Percentiles rank a stretch among this genome's conserved stretches.
These are phyloP conservation scores for Adansonia rubrostipa DNA, from an alignment of 441 rosid genomes.

Conservation along the genomic window DNA sequence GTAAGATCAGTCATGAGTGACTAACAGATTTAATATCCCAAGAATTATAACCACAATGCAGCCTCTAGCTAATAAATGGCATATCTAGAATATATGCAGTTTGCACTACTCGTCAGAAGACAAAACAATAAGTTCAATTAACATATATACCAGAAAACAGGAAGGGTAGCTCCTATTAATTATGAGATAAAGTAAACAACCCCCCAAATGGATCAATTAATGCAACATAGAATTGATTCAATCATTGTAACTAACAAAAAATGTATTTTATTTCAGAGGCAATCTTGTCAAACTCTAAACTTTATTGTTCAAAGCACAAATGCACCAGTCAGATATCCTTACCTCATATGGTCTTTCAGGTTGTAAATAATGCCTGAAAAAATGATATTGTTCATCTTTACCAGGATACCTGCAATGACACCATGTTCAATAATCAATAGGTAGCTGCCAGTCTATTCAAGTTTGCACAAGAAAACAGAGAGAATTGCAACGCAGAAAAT, in stretches of 20 bases:
- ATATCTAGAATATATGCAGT: neutral
- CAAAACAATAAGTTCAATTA: neutral
- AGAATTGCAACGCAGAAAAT: slow-evolving; percentile 20
- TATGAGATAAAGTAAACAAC: neutral
- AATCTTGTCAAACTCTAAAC: neutral
- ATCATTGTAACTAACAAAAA: neutral
- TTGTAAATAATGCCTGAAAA: slow-evolving; percentile 81
- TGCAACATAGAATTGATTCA: slow-evolving; percentile 16
- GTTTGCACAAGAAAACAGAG: slow-evolving; percentile 2
- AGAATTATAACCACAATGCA: neutral
- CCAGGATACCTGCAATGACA: slow-evolving; percentile 68
- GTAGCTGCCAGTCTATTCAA: neutral
- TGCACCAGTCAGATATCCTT: neutral
- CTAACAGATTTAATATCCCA: neutral
- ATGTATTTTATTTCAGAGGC: neutral
- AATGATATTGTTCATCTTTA: slow-evolving; percentile 83
- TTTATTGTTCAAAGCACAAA: slow-evolving; percentile 19
- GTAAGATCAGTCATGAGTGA: slow-evolving; percentile 5
- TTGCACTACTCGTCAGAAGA: neutral
- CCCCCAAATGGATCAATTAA: neutral
- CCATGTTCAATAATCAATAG: slow-evolving; percentile 27
- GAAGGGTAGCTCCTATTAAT: neutral
- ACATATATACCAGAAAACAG: neutral
- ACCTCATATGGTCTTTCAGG: slow-evolving; percentile 81
- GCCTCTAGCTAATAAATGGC: neutral